phyloP scores from a whole-genome alignment of 768 basidiomycete species.

The Paxillus ammoniavirescens region DNA sequence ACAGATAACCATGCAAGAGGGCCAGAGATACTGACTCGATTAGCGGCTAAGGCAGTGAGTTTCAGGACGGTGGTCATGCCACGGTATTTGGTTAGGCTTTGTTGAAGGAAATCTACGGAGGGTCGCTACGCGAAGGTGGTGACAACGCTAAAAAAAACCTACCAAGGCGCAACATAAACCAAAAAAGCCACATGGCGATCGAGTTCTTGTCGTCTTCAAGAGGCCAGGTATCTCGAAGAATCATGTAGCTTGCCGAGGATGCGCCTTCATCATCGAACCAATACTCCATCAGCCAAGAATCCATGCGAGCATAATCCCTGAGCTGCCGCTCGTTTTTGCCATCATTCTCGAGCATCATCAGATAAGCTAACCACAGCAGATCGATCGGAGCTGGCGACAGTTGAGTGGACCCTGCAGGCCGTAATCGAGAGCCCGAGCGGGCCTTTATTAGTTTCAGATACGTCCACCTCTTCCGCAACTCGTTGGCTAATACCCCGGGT shows the following conservation, averaged over 20 bases:
- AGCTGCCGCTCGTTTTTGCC: slow-evolving; percentile 70
- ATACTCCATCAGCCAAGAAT: slow-evolving; percentile 62
- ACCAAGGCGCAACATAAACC: slow-evolving; percentile 69
- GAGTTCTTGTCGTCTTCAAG: slow-evolving; percentile 48
- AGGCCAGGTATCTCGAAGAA: slow-evolving; percentile 56
- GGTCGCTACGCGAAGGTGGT: not conserved
- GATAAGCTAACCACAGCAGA: slow-evolving; percentile 65
- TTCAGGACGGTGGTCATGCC: slow-evolving; percentile 53
- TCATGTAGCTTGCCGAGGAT: slow-evolving; percentile 44
- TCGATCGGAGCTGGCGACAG: slow-evolving; percentile 23
- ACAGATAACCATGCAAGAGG: slow-evolving; percentile 3
- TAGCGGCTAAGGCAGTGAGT: slow-evolving; percentile 65
- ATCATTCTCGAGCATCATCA: slow-evolving; percentile 82
- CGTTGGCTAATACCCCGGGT: slow-evolving; percentile 50
- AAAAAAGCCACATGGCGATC: slow-evolving; percentile 77
- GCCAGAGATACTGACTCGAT: slow-evolving; percentile 43
- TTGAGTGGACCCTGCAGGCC: slow-evolving; percentile 23
- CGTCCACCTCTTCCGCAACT: slow-evolving; percentile 62
- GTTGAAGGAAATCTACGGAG: slow-evolving; percentile 46
- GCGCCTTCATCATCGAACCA: slow-evolving; percentile 63
- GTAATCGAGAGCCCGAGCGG: slow-evolving; percentile 25
- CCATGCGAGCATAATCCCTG: slow-evolving; percentile 62
- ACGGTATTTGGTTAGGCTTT: slow-evolving; percentile 39
- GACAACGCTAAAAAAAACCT: slow-evolving; percentile 21
- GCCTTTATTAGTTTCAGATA: slow-evolving; percentile 56